phyloP scores from a whole-genome alignment of 352 stramenopile genomes.

The Pythium vanterpoolii region DNA sequence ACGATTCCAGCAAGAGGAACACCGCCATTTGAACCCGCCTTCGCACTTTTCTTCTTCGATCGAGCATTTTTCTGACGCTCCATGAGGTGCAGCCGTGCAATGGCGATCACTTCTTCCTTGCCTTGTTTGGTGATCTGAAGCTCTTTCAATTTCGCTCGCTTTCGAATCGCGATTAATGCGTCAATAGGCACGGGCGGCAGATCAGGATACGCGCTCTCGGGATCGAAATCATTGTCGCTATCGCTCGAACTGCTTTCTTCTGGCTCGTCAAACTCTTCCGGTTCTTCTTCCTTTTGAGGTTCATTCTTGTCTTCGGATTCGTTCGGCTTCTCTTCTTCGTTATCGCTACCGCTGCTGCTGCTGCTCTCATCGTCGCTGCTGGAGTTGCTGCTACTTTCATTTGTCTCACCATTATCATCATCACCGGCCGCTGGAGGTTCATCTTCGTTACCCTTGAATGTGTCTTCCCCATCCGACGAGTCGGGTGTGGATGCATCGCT shows the following conservation, averaged over 20 bases:
- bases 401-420: conserved; percentile 12
- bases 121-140: conserved; percentile 41
- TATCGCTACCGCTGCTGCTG: conserved; percentile 22
- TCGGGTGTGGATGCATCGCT: conserved; percentile 19
- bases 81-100: conserved; percentile 12
- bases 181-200: conserved; percentile 59
- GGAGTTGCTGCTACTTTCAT: conserved; percentile 26
- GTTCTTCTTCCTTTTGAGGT: conserved; percentile 10
- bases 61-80: conserved; percentile 19
- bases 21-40: background rate
- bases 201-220: conserved; percentile 60
- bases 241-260: conserved; percentile 49
- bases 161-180: conserved; percentile 45
- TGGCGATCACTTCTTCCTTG: conserved; percentile 29
- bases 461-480: conserved; percentile 18
- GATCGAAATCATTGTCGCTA: conserved; percentile 37
- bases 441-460: conserved; percentile 11
- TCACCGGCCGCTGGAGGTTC: conserved; percentile 8
- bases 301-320: conserved; percentile 10
- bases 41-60: conserved; percentile 30
- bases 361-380: conserved; percentile 23
- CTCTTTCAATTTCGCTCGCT: conserved; percentile 50
- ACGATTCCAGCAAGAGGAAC: background rate
- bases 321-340: conserved; percentile 16
- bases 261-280: conserved; percentile 17